Evolutionary conservation across 2,329 filamentous ascomycete species (phyloP).

Genomic region (Neofusicoccum sp.): DNA sequence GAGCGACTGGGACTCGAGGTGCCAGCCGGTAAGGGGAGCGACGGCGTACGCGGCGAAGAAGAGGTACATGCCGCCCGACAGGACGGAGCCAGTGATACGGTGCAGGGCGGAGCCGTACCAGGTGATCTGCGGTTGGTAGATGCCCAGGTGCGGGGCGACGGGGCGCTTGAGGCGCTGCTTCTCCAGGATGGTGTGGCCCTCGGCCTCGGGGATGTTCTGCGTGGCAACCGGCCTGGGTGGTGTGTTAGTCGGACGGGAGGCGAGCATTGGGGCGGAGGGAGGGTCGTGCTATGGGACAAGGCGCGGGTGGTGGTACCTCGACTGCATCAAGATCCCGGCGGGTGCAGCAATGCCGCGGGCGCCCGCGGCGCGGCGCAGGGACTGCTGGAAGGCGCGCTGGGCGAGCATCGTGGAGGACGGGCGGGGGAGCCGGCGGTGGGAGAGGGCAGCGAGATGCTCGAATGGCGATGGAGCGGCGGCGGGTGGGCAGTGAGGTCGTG

Average conservation of each 20-base stretch:
- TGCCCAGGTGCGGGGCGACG: conserved; percentile 77
- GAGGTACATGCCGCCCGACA: conserved; percentile 73
- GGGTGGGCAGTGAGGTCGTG: conserved; percentile 25
- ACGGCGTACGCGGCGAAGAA: conserved; percentile 79
- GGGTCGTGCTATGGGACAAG: neutral
- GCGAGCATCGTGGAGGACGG: conserved; percentile 39
- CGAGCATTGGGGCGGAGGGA: neutral
- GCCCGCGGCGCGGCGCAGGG: conserved; percentile 41
- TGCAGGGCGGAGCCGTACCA: conserved; percentile 75
- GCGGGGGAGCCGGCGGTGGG: neutral
- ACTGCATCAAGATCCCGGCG: conserved; percentile 42
- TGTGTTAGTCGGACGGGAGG: neutral
- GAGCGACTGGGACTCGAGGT: conserved; percentile 63
- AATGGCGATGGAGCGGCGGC: neutral
- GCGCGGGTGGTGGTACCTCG: conserved; percentile 40
- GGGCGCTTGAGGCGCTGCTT: conserved; percentile 79
- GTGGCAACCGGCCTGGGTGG: conserved; percentile 51
- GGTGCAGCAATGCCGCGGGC: conserved; percentile 42
- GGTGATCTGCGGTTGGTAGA: conserved; percentile 85
- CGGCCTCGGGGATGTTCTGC: conserved; percentile 54
- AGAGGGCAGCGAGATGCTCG: neutral
- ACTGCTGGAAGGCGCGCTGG: conserved; percentile 47
- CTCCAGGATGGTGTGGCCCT: conserved; percentile 67
- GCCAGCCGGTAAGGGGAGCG: conserved; percentile 71
- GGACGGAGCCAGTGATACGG: conserved; percentile 75